Evolutionary conservation across 2,329 filamentous ascomycete genomes (phyloP), one percentile per base, ranked within the genome.

Genomic region (Colletotrichum brevisporum): DNA sequence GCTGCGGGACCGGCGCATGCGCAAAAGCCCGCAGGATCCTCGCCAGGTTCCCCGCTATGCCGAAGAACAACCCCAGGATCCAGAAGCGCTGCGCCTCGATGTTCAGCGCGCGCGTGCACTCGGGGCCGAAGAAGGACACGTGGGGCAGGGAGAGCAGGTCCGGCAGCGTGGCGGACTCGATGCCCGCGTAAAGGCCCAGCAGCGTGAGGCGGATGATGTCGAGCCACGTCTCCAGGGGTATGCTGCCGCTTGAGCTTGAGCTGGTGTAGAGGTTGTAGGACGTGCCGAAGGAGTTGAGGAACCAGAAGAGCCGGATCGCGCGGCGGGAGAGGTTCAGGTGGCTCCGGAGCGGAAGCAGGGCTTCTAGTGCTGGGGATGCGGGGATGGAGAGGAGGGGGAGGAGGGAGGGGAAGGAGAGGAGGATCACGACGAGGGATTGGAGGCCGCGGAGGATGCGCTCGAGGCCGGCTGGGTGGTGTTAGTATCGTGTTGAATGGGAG

Each of bases 271-370:
- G 75, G 3, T 76, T 75, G 75, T 84, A 85, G 1, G 89, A 87
- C 2, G 80, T 76, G 26, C 82, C 76, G 73, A 92, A 90, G 56
- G 83, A 85, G 53, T 89, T 88, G 60, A 92, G 79, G 76, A 91
- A 93, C 74, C 90, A 89, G 76, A 93, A 91, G 66, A 92, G 81
- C 13, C 92, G 89, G 75, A 94, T 85, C 78, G 88, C 90, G 24
- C 91, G 87, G 45, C 92, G 85, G 18, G 80, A 79, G 51, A 88
- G 74, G 70, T 83, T 84, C 62, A 89, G 75, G 47, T 81, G 82
- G 52, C 75, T 70, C 68, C 81, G 80, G 18, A 88, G 74, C 5
- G 72, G 58, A 43, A 73, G 63, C 36, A 83, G 78, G 39, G 79
- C 76, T 9, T 76, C 62, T 24, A 70, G 39, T 39, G 18, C 0